Base-by-base conservation (phyloP, 2,329 filamentous ascomycete species). In the Ceratocystis eucalypticola region DNA sequence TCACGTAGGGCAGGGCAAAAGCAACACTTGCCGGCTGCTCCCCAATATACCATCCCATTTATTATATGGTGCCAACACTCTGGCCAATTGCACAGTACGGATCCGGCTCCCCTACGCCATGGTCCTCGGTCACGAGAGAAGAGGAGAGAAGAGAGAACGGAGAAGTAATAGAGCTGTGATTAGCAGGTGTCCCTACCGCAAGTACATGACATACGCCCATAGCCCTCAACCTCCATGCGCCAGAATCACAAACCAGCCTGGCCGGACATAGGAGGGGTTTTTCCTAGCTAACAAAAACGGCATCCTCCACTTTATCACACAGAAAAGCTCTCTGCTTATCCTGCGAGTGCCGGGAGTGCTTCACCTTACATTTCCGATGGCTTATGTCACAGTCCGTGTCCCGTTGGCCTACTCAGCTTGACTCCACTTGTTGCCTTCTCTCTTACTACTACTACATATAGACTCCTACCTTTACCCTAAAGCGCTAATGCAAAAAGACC, bases 401-500 rank as follows among this genome's bases (percentile, higher is more conserved):
- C 10, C 37, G 37, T 15, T 41, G 37, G 12, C 10, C 37, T 41
- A 15, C 37, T 41, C 37, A 41, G 37, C 10, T 41, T 41, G 37
- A 4, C 10, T 41, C 37, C 37, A 41, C 37, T 41, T 15, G 37
- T 41, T 41, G 37, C 37, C 37, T 41, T 41, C 10, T 37, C 33
- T 37, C 33, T 37, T 37, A 12, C 8, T 37, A 37, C 33, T 12
- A 3, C 37, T 3, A 41, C 37, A 41, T 41, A 41, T 41, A 41
- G 37, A 41, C 25, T 41, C 37, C 33, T 59, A 6, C n/a, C 33
- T 28, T 59, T 7, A 33, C 33, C 55, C n/a, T 33, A 59, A 28
- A n/a, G 55, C 55, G 55, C 55, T 59, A 59, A 59, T 59, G 55
- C 55, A 59, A 20, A n/a, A 25, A 30, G 55, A 15, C 22, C 55